These are phyloP conservation scores for Alternaria infectoria DNA, from an alignment of 2,329 filamentous ascomycete genomes.

Conservation along the genomic window DNA sequence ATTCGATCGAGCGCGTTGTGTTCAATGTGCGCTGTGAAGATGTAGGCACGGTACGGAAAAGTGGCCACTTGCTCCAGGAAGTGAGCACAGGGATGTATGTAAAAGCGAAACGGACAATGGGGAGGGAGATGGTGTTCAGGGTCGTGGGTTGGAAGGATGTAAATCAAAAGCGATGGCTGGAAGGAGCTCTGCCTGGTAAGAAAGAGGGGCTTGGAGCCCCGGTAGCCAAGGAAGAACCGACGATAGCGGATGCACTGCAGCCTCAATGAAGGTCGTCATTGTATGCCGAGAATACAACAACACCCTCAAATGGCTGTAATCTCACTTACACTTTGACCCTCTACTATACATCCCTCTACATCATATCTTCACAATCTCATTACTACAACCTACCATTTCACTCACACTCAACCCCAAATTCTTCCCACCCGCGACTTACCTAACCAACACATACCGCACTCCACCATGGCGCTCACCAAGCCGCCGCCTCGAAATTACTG, in stretches of 20 bases:
- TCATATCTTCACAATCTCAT: background rate
- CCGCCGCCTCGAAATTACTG: background rate
- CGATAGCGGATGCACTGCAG: background rate
- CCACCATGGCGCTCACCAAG: background rate
- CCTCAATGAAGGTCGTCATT: background rate
- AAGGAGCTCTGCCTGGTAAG: background rate
- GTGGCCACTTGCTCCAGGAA: background rate
- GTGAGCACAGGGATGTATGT: background rate
- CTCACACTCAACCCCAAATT: background rate
- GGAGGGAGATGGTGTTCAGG: background rate
- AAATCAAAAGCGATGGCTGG: background rate
- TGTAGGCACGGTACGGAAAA: background rate
- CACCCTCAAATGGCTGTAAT: background rate
- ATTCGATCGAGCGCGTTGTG: background rate
- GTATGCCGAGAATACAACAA: background rate
- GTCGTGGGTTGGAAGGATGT: background rate
- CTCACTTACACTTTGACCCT: background rate
- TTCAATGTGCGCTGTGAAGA: background rate
- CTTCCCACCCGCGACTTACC: background rate
- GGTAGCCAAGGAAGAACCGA: background rate
- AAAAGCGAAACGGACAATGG: background rate
- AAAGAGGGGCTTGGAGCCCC: background rate
- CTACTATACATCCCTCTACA: background rate
- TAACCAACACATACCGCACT: background rate
- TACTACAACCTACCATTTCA: background rate